A percentile compares a stretch with the other conserved stretches of the same genome.
phyloP scores from a whole-genome alignment of 176 grass and related monocot genomes.

The Triticum dicoccoides region DNA sequence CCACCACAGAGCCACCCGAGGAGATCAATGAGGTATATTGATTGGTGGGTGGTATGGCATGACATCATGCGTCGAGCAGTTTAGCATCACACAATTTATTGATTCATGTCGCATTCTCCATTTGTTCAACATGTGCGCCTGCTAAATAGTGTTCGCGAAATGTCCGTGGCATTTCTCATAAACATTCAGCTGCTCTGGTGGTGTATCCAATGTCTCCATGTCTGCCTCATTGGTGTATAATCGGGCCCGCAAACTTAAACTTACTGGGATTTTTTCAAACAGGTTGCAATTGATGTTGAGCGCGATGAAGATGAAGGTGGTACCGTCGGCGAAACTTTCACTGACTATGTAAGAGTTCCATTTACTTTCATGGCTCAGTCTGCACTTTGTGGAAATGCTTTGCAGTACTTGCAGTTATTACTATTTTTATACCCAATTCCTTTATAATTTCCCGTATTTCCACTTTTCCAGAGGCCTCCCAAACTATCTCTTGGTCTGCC shows the following conservation, averaged over 20 bases:
- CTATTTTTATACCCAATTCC: conserved; percentile 8
- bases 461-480: conserved; percentile 72
- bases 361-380: conserved; percentile 5
- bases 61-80: not conserved
- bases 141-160: not conserved
- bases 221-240: conserved; percentile 6
- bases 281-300: conserved; percentile 96
- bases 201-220: not conserved
- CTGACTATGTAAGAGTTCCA: conserved; percentile 74
- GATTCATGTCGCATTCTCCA: not conserved
- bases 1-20: conserved; percentile 39
- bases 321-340: conserved; percentile 87
- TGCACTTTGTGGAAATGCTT: not conserved
- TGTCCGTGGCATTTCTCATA: not conserved
- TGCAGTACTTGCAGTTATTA: not conserved
- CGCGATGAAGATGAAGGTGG: conserved; percentile 99
- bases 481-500: conserved; percentile 71
- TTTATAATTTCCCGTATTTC: conserved; percentile 37
- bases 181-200: not conserved
- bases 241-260: not conserved
- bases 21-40: conserved; percentile 74
- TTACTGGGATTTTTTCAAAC: conserved; percentile 30
- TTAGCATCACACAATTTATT: not conserved
- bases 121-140: not conserved
- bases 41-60: not conserved